These are phyloP conservation scores for Keqinozyma sinolaborantium DNA, from an alignment of 1,139 yeast genomes.

Conservation along the genomic window DNA sequence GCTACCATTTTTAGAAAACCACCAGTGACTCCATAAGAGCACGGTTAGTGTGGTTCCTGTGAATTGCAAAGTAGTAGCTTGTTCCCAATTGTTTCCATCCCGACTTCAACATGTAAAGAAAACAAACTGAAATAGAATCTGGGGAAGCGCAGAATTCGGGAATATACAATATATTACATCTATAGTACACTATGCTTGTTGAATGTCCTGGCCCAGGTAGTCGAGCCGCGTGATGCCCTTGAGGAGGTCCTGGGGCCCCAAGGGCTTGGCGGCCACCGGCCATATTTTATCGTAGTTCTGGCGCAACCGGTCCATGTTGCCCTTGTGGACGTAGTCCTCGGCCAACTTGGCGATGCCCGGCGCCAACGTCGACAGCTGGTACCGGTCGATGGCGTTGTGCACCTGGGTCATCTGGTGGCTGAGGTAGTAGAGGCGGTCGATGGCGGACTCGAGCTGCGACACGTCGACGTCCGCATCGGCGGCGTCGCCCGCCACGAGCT, in stretches of 20 bases:
- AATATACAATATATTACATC: too few species aligned
- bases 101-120: too few species aligned
- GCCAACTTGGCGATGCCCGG: conserved; percentile 17
- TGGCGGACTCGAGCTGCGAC: conserved; percentile 13
- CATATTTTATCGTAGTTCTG: conserved; percentile 8
- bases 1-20: too few species aligned
- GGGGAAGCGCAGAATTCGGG: too few species aligned
- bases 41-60: too few species aligned
- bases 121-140: too few species aligned
- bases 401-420: conserved; percentile 20
- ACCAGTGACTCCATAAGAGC: too few species aligned
- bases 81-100: too few species aligned
- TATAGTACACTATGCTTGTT: conserved; percentile 1
- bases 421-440: conserved; percentile 20
- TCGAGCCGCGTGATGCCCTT: conserved; percentile 18
- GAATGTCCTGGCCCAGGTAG: conserved; percentile 1
- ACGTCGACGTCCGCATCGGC: conserved; percentile 4
- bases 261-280: conserved; percentile 15
- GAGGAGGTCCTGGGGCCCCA: conserved; percentile 17
- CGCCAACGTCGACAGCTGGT: conserved; percentile 13
- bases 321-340: conserved; percentile 16
- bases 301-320: conserved; percentile 9
- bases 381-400: conserved; percentile 15
- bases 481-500: conserved; percentile 1
- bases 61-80: too few species aligned